Percentiles rank a stretch among this genome's conserved stretches.
Conservation (phyloP, 1,284 basidiomycete species). For the Phylloporus sp. region DNA sequence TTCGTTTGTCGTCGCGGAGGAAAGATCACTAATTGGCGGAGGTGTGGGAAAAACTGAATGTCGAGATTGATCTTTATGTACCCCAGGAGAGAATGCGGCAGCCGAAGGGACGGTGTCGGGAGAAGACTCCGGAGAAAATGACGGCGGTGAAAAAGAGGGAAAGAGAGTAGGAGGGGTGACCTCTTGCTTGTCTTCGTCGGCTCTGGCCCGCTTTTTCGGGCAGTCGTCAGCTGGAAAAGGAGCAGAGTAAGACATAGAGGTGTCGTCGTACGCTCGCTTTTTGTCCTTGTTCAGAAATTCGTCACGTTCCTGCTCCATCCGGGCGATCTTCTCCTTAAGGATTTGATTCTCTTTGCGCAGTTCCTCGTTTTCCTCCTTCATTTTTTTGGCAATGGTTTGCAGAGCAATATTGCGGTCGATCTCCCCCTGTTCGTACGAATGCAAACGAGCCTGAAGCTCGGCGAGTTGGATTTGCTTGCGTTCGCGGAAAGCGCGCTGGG, state of each 20-base stretch:
- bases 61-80: slow-evolving; percentile 15
- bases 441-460: slow-evolving; percentile 87
- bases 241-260: slow-evolving; percentile 36
- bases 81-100: slow-evolving; percentile 10
- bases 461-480: slow-evolving; percentile 89
- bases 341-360: slow-evolving; percentile 66
- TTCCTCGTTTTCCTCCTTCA: slow-evolving; percentile 86
- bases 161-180: slow-evolving; percentile 34
- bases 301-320: slow-evolving; percentile 51
- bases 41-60: slow-evolving; percentile 27
- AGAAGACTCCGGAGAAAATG: slow-evolving; percentile 23
- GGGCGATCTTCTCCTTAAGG: slow-evolving; percentile 63
- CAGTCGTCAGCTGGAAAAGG: slow-evolving; percentile 23
- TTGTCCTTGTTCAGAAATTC: slow-evolving; percentile 44
- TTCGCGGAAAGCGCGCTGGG: slow-evolving; percentile 90
- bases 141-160: slow-evolving; percentile 26
- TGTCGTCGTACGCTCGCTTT: slow-evolving; percentile 62
- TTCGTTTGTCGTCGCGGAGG: slow-evolving; percentile 33
- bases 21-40: slow-evolving; percentile 34
- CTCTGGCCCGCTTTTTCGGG: slow-evolving; percentile 47
- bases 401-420: slow-evolving; percentile 88
- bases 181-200: slow-evolving; percentile 39
- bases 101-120: slow-evolving; percentile 11
- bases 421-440: slow-evolving; percentile 88
- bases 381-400: slow-evolving; percentile 82